Evolutionary conservation across 192 early-diverging fungal species (phyloP).

Genomic region (Spizellomyces sp.): DNA sequence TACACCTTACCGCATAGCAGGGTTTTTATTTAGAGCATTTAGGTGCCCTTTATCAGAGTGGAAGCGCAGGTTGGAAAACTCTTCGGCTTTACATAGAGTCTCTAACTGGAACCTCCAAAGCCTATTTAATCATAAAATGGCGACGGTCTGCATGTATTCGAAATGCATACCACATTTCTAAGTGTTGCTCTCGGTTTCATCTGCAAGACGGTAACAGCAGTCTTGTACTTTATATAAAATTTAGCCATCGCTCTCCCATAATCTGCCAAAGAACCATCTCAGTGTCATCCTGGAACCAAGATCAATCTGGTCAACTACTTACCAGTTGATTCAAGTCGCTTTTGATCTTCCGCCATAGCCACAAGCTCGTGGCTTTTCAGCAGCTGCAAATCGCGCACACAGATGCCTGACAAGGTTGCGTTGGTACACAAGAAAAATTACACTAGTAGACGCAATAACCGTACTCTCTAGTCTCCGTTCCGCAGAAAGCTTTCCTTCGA

Average conservation of each 20-base stretch:
- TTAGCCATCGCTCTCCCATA: slow-evolving; percentile 50
- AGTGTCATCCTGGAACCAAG: not conserved
- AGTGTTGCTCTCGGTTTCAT: slow-evolving; percentile 11
- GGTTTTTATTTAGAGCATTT: slow-evolving; percentile 46
- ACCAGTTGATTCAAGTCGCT: slow-evolving; percentile 36
- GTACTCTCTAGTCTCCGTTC: slow-evolving; percentile 40
- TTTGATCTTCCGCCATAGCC: slow-evolving; percentile 14
- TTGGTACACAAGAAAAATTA: not conserved
- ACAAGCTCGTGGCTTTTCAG: slow-evolving; percentile 32
- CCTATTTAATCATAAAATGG: not conserved
- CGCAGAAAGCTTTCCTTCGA: slow-evolving; percentile 25
- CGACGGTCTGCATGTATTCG: not conserved
- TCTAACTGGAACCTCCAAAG: slow-evolving; percentile 33
- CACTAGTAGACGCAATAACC: not conserved
- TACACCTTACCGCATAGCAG: slow-evolving; percentile 21
- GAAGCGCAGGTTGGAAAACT: slow-evolving; percentile 49
- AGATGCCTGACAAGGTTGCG: slow-evolving; percentile 31
- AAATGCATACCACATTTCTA: slow-evolving; percentile 8
- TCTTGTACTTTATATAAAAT: slow-evolving; percentile 48
- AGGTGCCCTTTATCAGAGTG: slow-evolving; percentile 47
- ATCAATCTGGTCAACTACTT: not conserved
- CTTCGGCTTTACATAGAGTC: slow-evolving; percentile 44
- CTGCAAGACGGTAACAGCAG: slow-evolving; percentile 28
- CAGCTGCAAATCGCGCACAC: slow-evolving; percentile 45
- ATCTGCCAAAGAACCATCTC: slow-evolving; percentile 25